Evolutionary conservation across 2,329 filamentous ascomycete species (phyloP), one percentile per base, ranked within the genome.

Genomic region (Xylaria multiplex): DNA sequence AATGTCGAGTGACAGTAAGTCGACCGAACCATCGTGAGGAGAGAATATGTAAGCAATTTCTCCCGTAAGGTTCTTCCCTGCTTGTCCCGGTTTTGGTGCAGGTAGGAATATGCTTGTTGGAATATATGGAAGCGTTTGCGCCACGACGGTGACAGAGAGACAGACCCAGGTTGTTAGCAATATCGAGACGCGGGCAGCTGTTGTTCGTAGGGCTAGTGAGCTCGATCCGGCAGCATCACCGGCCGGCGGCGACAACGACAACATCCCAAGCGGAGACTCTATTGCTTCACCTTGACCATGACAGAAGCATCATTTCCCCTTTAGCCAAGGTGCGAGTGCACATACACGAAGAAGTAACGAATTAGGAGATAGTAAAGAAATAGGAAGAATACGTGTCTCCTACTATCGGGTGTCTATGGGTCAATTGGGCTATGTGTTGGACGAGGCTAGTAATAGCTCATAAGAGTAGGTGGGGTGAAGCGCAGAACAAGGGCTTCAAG

Each of bases 101-200:
- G 85, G 82, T 52, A 88, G 83, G 64, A 95, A 85, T 59, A 96
- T 85, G 35, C 86, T 88, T 0, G 93, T 93, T 2, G 93, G 91
- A 62, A 90, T 89, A 81, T 96, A 97, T 30, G 93, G 93, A 59
- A 93, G 84, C 55, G 77, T 77, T 72, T 83, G 81, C 58, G 83
- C 81, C 6, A 78, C 73, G 43, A 75, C 68, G 43, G 72, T 42
- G 24, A 63, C 64, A 19, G 67, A 40, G 49, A 71, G 65, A 30
- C 58, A 72, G 32, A 60, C 50, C 56, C 59, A 71, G 52, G 65
- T 50, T 35, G 65, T 57, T 63, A 75, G 54, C 56, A 72, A 64
- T 59, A 69, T 61, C 19, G 66, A 69, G 65, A 60, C 49, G 32
- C 72, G 73, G 68, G 67, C 66, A 64, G 71, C 71, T 71, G 74